Evolutionary conservation across 2,329 filamentous ascomycete species (phyloP).

Genomic region (Talaromyces funiculosus): DNA sequence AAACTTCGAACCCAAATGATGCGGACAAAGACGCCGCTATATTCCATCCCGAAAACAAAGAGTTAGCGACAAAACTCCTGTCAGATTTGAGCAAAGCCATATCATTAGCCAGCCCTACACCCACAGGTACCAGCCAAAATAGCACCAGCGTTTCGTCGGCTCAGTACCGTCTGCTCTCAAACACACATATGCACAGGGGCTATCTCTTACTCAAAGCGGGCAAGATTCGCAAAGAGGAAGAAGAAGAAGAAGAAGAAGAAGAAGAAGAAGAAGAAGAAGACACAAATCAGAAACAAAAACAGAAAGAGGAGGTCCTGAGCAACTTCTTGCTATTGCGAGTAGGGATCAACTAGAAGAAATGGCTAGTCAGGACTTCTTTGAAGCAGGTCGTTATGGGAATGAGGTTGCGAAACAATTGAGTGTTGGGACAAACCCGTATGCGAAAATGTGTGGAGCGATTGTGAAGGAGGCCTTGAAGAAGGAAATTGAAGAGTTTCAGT

Average conservation of each 20-base stretch:
- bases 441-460: conserved; percentile 58
- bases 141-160: conserved; percentile 38
- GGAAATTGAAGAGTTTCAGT: conserved; percentile 39
- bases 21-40: conserved; percentile 18
- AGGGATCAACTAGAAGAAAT: conserved; percentile 47
- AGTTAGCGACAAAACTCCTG: conserved; percentile 25
- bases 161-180: conserved; percentile 48
- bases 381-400: conserved; percentile 52
- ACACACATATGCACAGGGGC: conserved; percentile 52
- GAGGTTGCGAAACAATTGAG: conserved; percentile 52
- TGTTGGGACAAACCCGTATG: conserved; percentile 57
- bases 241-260: background rate
- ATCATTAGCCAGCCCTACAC: conserved; percentile 36
- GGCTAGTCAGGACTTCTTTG: conserved; percentile 51
- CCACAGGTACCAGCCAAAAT: conserved; percentile 25
- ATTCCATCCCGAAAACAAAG: conserved; percentile 19
- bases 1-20: conserved; percentile 10
- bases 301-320: conserved; percentile 21
- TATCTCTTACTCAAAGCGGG: conserved; percentile 39
- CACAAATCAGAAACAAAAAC: background rate
- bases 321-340: conserved; percentile 28
- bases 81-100: conserved; percentile 42
- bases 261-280: background rate
- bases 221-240: conserved; percentile 20
- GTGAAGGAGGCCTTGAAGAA: conserved; percentile 55